Evolutionary conservation across 495 filamentous ascomycete genomes (phyloP), one percentile per base, ranked within the genome.

Genomic region (Trichoderma reesei): DNA sequence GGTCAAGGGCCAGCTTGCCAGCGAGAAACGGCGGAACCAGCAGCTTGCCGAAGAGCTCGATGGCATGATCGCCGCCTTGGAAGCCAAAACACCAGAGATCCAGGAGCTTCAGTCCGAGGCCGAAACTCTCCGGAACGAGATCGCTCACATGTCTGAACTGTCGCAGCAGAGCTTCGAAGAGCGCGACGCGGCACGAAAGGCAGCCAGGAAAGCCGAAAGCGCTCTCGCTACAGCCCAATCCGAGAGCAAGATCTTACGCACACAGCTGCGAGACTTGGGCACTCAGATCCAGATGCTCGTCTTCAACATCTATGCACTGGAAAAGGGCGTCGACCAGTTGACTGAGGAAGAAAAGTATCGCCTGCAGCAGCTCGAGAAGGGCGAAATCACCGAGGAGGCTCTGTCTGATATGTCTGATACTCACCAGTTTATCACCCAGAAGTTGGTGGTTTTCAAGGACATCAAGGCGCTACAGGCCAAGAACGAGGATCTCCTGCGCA

Each of bases 231-330:
- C 87, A 10, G 80, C 87, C 7, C 79, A 84, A 46, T 85, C 85
- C 16, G 92, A 97, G 74, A 81, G 83, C 36, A 86, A 89, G 62
- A 86, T 98, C 62, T 79, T 96, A 13, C 88, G 88, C 37, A 88
- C 93, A 66, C 82, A 98, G 71, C 79, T 98, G n/a, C 86, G 94
- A 34, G 94, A 98, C 76, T 81, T 96, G 20, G 91, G 91, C 67
- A 84, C 87, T 1, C 91, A 98, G 71, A 83, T 96, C 67, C 94
- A 96, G 74, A 82, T 96, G 51, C 80, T 99, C 2, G 82, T 96
- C 9, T 82, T 91, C 69, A 92, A 96, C 72, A 80, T 90, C 38
- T 86, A 94, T 64, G 81, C 88, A 31, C 78, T 83, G 36, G 91
- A 93, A 69, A 86, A 92, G 72, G 93, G 92, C 20, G 74, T 91